Evolutionary conservation across 768 basidiomycete genomes (phyloP), one percentile per base, ranked within the genome.

Genomic region (Leccinum sublutescens): DNA sequence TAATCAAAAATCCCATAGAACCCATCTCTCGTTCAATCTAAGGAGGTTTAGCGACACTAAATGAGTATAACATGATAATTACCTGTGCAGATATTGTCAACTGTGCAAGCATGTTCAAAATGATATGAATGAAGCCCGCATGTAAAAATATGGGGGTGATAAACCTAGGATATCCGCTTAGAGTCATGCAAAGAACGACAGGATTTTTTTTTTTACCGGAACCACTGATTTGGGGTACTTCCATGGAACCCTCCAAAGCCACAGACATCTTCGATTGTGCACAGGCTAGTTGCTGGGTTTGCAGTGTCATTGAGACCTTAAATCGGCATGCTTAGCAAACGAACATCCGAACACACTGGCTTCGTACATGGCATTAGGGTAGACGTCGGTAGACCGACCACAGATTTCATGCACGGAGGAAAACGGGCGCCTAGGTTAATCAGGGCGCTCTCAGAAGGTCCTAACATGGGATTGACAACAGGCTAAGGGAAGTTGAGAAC

Each of bases 11-110:
- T 0, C 89, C 88, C 27, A 79, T 78, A 0, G 94, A 91, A 9
- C 94, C 94, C 91, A 97, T 94, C 66, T 95, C 93, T 58, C 87
- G 79, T 69, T 97, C 94, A 57, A 96, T 86, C 86, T 94, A 64
- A 53, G n/a, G 57, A 48, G 23, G 0, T 6, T 67, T 6, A 64
- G 55, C 31, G 50, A 50, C 23, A 11, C 17, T 12, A 3, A 31
- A 25, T 36, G 56, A 12, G 33, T 36, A 14, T 3, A 27, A 21
- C 15, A 29, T 49, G 21, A 56, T 50, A 55, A 56, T 64, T 67
- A 90, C 92, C 74, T 91, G 87, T 36, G 88, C 90, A 7, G 88
- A 89, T n/a, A 90, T 76, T 0, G 83, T 84, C 57, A 90, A 71
- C 66, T 96, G 95, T 14, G 88, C 95, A 29, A 95, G 70, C 87